Percentiles rank a stretch among this genome's conserved stretches.
phyloP scores from a whole-genome alignment of 257 asterid genomes.

The Prunella vulgaris region DNA sequence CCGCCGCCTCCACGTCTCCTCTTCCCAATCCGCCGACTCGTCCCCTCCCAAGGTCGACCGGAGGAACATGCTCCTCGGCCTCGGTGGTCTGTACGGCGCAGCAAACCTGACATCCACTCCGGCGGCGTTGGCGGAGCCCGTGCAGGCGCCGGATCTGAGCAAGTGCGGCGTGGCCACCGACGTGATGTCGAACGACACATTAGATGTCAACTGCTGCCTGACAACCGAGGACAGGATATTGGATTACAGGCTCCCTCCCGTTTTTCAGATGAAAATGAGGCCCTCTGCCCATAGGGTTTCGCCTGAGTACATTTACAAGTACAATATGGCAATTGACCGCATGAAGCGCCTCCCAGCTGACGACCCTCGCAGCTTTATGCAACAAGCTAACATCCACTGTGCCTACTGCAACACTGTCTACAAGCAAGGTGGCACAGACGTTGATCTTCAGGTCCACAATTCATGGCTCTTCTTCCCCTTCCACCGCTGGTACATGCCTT shows the following conservation, averaged over 20 bases:
- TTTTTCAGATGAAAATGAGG: not conserved
- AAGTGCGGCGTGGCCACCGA: not conserved
- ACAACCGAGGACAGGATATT: not conserved
- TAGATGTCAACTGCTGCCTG: not conserved
- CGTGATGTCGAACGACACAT: not conserved
- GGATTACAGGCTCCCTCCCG: not conserved
- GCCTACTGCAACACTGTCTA: not conserved
- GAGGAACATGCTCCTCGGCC: constrained; percentile 5
- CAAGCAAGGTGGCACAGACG: not conserved
- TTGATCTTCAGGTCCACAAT: not conserved
- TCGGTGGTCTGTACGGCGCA: constrained; percentile 10
- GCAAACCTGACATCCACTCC: not conserved
- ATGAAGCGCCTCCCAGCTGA: not conserved
- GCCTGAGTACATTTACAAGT: not conserved
- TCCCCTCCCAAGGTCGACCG: not conserved
- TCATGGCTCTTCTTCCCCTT: constrained; percentile 13
- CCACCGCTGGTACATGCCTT: constrained; percentile 8
- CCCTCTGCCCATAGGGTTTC: not conserved
- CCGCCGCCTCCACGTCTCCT: not conserved
- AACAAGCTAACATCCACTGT: constrained; percentile 8
- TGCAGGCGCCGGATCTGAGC: not conserved
- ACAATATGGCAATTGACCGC: not conserved
- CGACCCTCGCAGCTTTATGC: not conserved
- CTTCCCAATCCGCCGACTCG: not conserved
- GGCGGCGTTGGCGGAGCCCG: not conserved